Conservation (phyloP, 805 yeast genomes). For the Ogataea pignaliae region DNA sequence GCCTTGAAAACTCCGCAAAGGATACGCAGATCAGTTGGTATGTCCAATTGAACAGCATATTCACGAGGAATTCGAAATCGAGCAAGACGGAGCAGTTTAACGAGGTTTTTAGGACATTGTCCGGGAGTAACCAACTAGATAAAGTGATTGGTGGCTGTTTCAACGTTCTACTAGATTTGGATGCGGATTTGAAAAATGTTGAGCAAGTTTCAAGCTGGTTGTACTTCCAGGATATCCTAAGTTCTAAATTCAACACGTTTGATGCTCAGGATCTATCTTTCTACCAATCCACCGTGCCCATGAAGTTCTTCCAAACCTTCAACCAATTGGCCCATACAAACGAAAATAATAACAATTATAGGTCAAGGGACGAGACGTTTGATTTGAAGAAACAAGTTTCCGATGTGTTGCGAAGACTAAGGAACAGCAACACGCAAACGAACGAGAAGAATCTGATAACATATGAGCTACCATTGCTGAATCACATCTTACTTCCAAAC, state of each 20-base stretch:
- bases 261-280: conserved; percentile 29
- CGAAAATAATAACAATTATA: conserved; percentile 16
- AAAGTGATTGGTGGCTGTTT: conserved; percentile 71
- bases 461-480: conserved; percentile 15
- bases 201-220: conserved; percentile 70
- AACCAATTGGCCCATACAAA: conserved; percentile 46
- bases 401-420: conserved; percentile 30
- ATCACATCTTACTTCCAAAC: conserved; percentile 15
- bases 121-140: conserved; percentile 49
- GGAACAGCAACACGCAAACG: conserved; percentile 26
- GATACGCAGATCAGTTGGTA: conserved; percentile 69
- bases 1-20: conserved; percentile 35
- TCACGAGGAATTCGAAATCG: conserved; percentile 44
- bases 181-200: conserved; percentile 58
- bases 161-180: conserved; percentile 57
- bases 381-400: conserved; percentile 34
- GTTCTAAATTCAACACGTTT: conserved; percentile 42
- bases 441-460: conserved; percentile 27
- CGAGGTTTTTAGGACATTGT: conserved; percentile 41
- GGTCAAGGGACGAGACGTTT: conserved; percentile 34
- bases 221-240: conserved; percentile 60
- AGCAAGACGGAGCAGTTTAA: conserved; percentile 45
- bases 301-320: conserved; percentile 62
- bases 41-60: conserved; percentile 55
- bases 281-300: conserved; percentile 52